Evolutionary conservation across 2,329 filamentous ascomycete genomes (phyloP).

Genomic region (Pseudogymnoascus sp.): DNA sequence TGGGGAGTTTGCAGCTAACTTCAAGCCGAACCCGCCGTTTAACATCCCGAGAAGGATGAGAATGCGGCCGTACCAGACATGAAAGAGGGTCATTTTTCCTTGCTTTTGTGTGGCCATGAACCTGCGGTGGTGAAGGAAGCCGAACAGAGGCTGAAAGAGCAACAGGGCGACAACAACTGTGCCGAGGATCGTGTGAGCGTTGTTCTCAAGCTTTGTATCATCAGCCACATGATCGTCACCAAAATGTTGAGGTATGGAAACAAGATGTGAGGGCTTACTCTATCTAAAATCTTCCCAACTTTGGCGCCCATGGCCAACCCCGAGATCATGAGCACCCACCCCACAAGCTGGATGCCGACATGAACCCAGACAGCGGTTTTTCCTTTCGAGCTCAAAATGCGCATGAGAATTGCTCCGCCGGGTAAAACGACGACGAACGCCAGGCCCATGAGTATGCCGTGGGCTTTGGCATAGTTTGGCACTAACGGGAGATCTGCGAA

Average conservation of each 20-base stretch:
- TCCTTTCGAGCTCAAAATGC: slow-evolving; percentile 41
- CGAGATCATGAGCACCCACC: slow-evolving; percentile 49
- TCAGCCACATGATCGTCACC: slow-evolving; percentile 31
- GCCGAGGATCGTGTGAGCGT: slow-evolving; percentile 46
- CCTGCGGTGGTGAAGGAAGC: slow-evolving; percentile 47
- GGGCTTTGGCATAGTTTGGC: slow-evolving; percentile 27
- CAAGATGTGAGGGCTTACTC: slow-evolving; percentile 32
- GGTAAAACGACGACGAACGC: slow-evolving; percentile 52
- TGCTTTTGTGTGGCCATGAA: slow-evolving; percentile 41
- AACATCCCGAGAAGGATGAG: slow-evolving; percentile 51
- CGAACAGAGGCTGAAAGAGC: slow-evolving; percentile 49
- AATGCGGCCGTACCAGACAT: slow-evolving; percentile 54
- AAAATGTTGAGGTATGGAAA: background rate
- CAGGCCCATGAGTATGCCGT: slow-evolving; percentile 53
- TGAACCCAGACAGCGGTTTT: slow-evolving; percentile 36
- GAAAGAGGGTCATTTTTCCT: slow-evolving; percentile 43
- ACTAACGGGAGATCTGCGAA: background rate
- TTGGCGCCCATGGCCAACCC: slow-evolving; percentile 50
- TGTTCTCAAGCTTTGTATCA: slow-evolving; percentile 33
- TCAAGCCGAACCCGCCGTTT: slow-evolving; percentile 54
- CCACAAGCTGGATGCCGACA: slow-evolving; percentile 44
- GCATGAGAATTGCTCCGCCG: slow-evolving; percentile 51
- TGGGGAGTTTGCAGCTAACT: slow-evolving; percentile 35
- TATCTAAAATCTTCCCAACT: slow-evolving; percentile 32
- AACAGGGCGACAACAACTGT: slow-evolving; percentile 45